These are phyloP conservation scores for Candida pseudoglaebosa DNA, from an alignment of 805 yeast genomes.

Conservation along the genomic window DNA sequence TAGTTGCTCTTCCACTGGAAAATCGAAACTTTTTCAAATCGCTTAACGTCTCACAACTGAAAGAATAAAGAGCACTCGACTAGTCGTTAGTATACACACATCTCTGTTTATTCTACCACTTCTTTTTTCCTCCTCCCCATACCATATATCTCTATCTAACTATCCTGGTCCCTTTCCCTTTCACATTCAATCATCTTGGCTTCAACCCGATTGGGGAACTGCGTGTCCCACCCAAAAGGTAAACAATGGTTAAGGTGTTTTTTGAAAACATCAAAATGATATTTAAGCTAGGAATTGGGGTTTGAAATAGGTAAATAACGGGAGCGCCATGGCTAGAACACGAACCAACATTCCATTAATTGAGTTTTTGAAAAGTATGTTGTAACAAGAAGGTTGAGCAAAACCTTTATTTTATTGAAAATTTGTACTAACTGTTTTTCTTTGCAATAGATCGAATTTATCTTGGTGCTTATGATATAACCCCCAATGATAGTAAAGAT, in stretches of 20 bases:
- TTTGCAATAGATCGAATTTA: slow-evolving; percentile 65
- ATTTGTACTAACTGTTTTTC: slow-evolving; percentile 22
- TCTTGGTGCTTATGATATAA: slow-evolving; percentile 79
- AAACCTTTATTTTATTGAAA: no score
- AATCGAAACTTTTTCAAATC: slow-evolving; percentile 69
- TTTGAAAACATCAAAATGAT: slow-evolving; percentile 1
- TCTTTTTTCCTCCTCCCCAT: no score
- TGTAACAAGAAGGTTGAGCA: not conserved
- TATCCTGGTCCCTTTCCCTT: no score
- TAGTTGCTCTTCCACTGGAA: slow-evolving; percentile 59
- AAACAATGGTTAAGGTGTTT: not conserved
- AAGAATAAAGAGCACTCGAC: slow-evolving; percentile 48
- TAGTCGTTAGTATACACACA: slow-evolving; percentile 1
- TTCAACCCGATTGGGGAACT: not conserved
- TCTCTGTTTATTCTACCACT: no score
- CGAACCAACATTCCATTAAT: slow-evolving; percentile 29
- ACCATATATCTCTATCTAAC: no score
- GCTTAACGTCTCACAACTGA: slow-evolving; percentile 57
- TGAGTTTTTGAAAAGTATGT: slow-evolving; percentile 44
- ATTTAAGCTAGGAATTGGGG: no score
- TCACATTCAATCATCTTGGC: no score
- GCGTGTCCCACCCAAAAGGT: slow-evolving; percentile 2
- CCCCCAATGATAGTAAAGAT: slow-evolving; percentile 73
- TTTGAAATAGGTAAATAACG: no score
- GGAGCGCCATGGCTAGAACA: slow-evolving; percentile 6